Evolutionary conservation across 345 rosid genomes (phyloP).

Genomic region (Brassica nigra): DNA sequence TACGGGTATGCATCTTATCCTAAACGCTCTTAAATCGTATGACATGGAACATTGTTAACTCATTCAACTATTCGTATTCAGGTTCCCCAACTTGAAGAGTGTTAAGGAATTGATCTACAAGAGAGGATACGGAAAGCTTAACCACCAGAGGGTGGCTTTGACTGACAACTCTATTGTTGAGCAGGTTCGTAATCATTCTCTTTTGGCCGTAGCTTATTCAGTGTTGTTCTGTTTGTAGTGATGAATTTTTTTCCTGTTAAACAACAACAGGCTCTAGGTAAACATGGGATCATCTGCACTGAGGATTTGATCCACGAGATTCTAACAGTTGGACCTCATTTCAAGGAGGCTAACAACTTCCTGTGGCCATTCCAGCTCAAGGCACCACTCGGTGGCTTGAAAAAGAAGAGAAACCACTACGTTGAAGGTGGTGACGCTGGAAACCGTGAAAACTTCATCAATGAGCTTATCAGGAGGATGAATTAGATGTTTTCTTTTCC

Average conservation of each 20-base stretch:
- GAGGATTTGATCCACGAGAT: conserved; percentile 93
- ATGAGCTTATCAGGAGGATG: neutral
- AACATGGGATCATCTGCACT: conserved; percentile 64
- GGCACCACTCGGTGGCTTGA: neutral
- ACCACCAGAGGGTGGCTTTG: conserved; percentile 72
- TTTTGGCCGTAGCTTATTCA: neutral
- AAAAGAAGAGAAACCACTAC: neutral
- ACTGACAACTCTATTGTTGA: conserved; percentile 80
- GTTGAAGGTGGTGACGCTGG: conserved; percentile 2
- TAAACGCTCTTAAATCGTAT: neutral
- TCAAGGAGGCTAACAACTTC: neutral
- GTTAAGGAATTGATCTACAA: conserved; percentile 85
- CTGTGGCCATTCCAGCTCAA: neutral
- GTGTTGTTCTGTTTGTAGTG: neutral
- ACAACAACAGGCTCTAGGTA: conserved; percentile 59
- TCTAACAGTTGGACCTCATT: conserved; percentile 49
- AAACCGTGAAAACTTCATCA: neutral
- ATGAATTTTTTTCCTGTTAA: neutral
- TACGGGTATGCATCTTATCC: conserved; percentile 55
- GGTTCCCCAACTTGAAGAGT: conserved; percentile 92
- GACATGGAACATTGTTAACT: neutral
- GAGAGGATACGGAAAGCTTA: conserved; percentile 86
- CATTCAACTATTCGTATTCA: neutral
- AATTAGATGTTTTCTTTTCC: neutral
- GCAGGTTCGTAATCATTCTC: conserved; percentile 49